Base-by-base conservation (phyloP, 2,329 filamentous ascomycete species). In the Drechslera avenae region DNA sequence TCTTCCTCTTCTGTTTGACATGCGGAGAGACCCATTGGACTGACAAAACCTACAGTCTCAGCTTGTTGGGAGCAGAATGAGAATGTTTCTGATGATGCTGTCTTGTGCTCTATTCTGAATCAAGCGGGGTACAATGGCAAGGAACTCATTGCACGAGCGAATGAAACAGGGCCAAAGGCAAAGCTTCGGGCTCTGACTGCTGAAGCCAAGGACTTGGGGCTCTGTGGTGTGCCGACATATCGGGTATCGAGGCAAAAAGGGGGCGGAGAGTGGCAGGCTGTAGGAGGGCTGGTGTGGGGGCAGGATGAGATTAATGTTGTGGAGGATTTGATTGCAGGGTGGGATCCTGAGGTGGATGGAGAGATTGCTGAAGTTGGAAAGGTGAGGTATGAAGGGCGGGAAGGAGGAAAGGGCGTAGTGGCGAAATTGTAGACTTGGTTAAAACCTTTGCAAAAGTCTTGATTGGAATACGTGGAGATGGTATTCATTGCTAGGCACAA, bases 221-320 rank as follows among this genome's bases (percentile, higher is more conserved):
- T 73, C 7, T 72, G 70, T 26, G 69, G 70, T 16, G 70, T 67
- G 6, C 70, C 69, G 1, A 69, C 62, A 8, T 73, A 72, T 43
- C 65, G 66, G 7, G 61, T 72, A 2, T 52, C 67, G 5, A 50
- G 59, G 5, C 28, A 65, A 36, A 14, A 21, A 5, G 21, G 14
- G 1, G 37, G 44, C 7, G 56, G 58, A 0, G 33, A 34, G 1
- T 69, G 62, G 60, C 39, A 63, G 12, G 26, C 53, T 10, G 50
- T 50, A 3, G 64, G 67, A 31, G 66, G 66, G 1, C 18, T 71
- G 19, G 52, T 71, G 2, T 73, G 70, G 70, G 70, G 70, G 6
- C 68, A 72, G 26, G 70, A 73, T 23, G 68, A 72, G 39, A 62
- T 46, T 3, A 66, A 62, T 40, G 65, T 72, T 1, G 62, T 73